Percentiles rank a stretch among this genome's conserved stretches.
These are phyloP conservation scores for Hymenoscyphus fraxineus DNA, from an alignment of 2,329 filamentous ascomycete genomes.

Conservation along the genomic window DNA sequence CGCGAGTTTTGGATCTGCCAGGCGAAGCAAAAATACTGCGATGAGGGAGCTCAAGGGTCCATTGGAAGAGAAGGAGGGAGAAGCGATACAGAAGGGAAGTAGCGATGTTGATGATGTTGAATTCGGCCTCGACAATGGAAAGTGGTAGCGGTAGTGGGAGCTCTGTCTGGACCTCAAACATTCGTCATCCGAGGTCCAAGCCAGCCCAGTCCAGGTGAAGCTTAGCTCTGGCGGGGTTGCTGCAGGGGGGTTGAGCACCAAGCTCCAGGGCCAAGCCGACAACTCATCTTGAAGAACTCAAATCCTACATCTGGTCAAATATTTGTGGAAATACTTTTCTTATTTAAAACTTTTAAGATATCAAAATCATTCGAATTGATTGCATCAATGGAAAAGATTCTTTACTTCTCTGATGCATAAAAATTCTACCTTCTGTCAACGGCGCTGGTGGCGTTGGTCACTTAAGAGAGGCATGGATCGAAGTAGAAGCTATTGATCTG, in stretches of 20 bases:
- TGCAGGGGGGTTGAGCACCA: background rate
- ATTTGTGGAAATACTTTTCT: too few relatives aligned
- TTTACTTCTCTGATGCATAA: too few relatives aligned
- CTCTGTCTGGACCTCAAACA: background rate
- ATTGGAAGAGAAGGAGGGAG: background rate
- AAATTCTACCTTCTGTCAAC: too few relatives aligned
- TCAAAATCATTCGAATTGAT: too few relatives aligned
- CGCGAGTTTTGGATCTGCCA: background rate
- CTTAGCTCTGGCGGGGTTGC: background rate
- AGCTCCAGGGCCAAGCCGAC: too few relatives aligned
- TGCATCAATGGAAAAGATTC: too few relatives aligned
- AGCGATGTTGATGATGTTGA: background rate
- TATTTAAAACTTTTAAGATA: too few relatives aligned
- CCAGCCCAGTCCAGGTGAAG: background rate
- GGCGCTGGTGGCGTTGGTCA: too few relatives aligned
- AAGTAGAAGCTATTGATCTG: background rate
- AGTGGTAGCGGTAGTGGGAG: background rate
- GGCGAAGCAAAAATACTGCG: background rate
- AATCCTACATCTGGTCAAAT: too few relatives aligned
- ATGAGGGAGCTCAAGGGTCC: background rate
- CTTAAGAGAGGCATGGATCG: background rate
- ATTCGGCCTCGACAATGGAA: background rate
- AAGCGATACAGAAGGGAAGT: background rate
- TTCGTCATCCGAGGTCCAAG: background rate
- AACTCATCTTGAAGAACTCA: too few relatives aligned